Percentiles rank a stretch among this genome's conserved stretches.
These are phyloP conservation scores for Agaricus bisporus DNA, from an alignment of 768 basidiomycete species.

Conservation along the genomic window DNA sequence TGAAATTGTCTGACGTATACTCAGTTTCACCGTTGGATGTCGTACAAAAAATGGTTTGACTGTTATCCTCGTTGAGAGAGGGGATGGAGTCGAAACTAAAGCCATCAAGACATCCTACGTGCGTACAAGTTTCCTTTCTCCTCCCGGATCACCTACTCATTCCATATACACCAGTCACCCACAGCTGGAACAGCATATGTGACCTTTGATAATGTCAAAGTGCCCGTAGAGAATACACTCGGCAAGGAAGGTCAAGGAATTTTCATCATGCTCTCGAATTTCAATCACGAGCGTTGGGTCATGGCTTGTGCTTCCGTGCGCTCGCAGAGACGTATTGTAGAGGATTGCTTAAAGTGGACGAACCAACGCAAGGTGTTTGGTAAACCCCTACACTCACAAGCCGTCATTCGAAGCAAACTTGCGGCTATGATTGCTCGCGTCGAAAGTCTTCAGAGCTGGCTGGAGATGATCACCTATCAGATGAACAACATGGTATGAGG, in stretches of 20 bases:
- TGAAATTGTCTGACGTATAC: not conserved
- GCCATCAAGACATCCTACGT: conserved; percentile 72
- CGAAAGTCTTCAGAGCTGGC: conserved; percentile 72
- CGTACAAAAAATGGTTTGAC: conserved; percentile 69
- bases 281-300: conserved; percentile 94
- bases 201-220: conserved; percentile 76
- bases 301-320: conserved; percentile 75
- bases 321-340: conserved; percentile 43
- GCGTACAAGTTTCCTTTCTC: conserved; percentile 7
- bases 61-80: conserved; percentile 79
- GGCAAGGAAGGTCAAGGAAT: conserved; percentile 72
- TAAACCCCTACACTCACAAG: conserved; percentile 75
- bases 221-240: conserved; percentile 79
- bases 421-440: conserved; percentile 67
- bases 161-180: conserved; percentile 38
- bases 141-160: not conserved
- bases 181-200: conserved; percentile 79
- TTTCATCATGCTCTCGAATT: conserved; percentile 64
- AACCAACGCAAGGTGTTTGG: conserved; percentile 88
- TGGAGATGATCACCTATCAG: conserved; percentile 81
- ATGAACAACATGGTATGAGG: conserved; percentile 72
- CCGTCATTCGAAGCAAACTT: conserved; percentile 85
- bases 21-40: conserved; percentile 62
- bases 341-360: conserved; percentile 48
- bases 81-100: conserved; percentile 78